Evolutionary conservation across 495 filamentous ascomycete species (phyloP).

Genomic region (Sphaerosporella brunnea): DNA sequence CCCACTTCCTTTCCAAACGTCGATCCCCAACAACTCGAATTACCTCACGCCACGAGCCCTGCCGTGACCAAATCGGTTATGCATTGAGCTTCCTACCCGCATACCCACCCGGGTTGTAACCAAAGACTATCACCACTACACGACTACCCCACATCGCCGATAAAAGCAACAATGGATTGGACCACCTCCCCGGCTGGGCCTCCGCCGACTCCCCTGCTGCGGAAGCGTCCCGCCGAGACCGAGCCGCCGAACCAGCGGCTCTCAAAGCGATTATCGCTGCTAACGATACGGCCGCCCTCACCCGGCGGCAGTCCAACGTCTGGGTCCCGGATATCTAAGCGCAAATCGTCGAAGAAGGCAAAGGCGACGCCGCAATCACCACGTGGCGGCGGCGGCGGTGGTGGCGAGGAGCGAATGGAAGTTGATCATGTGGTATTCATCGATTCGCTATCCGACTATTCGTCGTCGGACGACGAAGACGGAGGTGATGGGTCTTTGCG

Average conservation of each 20-base stretch:
- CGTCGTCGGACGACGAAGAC: slow-evolving; percentile 20
- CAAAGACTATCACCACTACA: not conserved
- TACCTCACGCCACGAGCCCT: too few species aligned
- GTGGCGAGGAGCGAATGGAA: slow-evolving; percentile 63
- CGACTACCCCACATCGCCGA: not conserved
- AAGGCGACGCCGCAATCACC: slow-evolving; percentile 7
- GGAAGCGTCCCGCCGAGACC: slow-evolving; percentile 18
- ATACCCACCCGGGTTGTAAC: too few species aligned
- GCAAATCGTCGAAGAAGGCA: slow-evolving; percentile 12
- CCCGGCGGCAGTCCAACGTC: slow-evolving; percentile 24
- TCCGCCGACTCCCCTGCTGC: too few species aligned
- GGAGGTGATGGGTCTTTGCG: slow-evolving; percentile 28
- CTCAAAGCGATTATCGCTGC: slow-evolving; percentile 60
- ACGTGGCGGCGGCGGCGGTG: too few species aligned
- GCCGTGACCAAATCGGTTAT: too few species aligned
- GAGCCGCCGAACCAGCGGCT: slow-evolving; percentile 33
- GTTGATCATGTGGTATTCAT: slow-evolving; percentile 88
- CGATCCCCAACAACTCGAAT: too few species aligned
- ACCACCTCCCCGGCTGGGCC: not conserved
- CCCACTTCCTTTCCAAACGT: too few species aligned
- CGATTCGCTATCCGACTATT: slow-evolving; percentile 46
- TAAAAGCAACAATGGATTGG: not conserved
- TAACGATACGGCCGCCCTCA: slow-evolving; percentile 30
- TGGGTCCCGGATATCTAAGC: slow-evolving; percentile 8
- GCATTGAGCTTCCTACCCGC: too few species aligned